A percentile compares a stretch with the other conserved stretches of the same genome.
Evolutionary conservation across 2,329 filamentous ascomycete genomes (phyloP).

Genomic region (Remersonia thermophila): DNA sequence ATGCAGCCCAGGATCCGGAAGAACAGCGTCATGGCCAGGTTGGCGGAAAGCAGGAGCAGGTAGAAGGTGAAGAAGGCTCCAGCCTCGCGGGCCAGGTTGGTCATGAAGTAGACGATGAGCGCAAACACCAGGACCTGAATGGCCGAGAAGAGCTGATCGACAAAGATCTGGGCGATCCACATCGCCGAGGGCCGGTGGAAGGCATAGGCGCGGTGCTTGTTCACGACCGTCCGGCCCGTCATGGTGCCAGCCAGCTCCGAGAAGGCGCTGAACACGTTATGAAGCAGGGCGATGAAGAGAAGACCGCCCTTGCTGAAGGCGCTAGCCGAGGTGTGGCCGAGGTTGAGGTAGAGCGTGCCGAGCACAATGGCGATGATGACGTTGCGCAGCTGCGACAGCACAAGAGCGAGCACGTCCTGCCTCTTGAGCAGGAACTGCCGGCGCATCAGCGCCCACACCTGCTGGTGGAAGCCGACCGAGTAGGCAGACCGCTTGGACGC

Average conservation of each 20-base stretch:
- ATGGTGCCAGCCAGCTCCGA: constrained; percentile 65
- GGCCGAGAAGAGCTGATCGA: constrained; percentile 62
- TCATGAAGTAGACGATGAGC: constrained; percentile 72
- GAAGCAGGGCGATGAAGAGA: constrained; percentile 66
- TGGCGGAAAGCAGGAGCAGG: constrained; percentile 55
- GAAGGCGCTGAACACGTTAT: constrained; percentile 82
- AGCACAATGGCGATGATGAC: constrained; percentile 67
- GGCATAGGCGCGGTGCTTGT: constrained; percentile 73
- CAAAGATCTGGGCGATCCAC: constrained; percentile 72
- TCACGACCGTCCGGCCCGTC: constrained; percentile 63
- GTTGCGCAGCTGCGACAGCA: constrained; percentile 54
- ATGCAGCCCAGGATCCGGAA: constrained; percentile 64
- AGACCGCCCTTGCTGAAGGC: constrained; percentile 75
- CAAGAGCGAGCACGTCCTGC: constrained; percentile 70
- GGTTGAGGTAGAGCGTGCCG: constrained; percentile 66
- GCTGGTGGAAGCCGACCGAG: constrained; percentile 68
- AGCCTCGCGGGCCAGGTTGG: constrained; percentile 52
- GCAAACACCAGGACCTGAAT: constrained; percentile 60
- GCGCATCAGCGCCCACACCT: constrained; percentile 73
- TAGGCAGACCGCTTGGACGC: constrained; percentile 70
- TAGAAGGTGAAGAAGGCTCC: constrained; percentile 71
- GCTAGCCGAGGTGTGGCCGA: constrained; percentile 52
- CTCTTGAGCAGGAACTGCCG: constrained; percentile 77
- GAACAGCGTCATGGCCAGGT: constrained; percentile 63
- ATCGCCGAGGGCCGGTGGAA: constrained; percentile 73